phyloP scores from a whole-genome alignment of 768 basidiomycete species.

The Phylloporus rhodoxanthus region DNA sequence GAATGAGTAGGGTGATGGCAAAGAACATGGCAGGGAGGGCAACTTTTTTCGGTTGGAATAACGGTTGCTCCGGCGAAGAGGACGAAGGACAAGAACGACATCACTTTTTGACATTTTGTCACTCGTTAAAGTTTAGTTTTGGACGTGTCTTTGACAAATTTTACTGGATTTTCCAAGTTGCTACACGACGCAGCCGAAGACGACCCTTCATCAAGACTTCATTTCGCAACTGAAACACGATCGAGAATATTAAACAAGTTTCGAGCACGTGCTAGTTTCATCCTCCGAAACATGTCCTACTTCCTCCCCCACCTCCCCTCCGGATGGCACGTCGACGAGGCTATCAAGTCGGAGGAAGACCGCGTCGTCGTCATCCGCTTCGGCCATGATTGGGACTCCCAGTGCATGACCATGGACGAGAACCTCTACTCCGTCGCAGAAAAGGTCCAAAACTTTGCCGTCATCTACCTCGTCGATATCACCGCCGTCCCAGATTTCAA shows the following conservation, averaged over 20 bases:
- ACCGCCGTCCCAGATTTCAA: slow-evolving; percentile 98
- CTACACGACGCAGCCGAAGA: neutral
- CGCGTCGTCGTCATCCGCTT: slow-evolving; percentile 92
- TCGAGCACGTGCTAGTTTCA: slow-evolving; percentile 1
- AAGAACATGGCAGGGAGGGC: neutral
- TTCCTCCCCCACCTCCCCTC: slow-evolving; percentile 84
- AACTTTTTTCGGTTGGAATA: neutral
- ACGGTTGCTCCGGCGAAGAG: neutral
- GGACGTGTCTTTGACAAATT: neutral
- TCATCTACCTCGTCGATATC: slow-evolving; percentile 93
- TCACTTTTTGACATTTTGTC: neutral
- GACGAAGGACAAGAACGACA: neutral
- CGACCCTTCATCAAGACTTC: neutral
- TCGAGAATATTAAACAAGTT: neutral
- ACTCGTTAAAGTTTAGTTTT: neutral
- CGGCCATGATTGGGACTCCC: slow-evolving; percentile 87
- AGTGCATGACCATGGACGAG: slow-evolving; percentile 99
- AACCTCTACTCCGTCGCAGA: slow-evolving; percentile 88
- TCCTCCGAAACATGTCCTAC: slow-evolving; percentile 62
- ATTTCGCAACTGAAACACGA: neutral
- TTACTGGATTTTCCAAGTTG: neutral
- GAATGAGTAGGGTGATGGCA: neutral
- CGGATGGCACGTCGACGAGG: slow-evolving; percentile 99
- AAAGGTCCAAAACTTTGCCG: slow-evolving; percentile 97
- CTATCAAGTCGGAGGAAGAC: slow-evolving; percentile 97